Base-by-base conservation (phyloP, 2,329 filamentous ascomycete genomes). In the Microsporum ferrugineum region DNA sequence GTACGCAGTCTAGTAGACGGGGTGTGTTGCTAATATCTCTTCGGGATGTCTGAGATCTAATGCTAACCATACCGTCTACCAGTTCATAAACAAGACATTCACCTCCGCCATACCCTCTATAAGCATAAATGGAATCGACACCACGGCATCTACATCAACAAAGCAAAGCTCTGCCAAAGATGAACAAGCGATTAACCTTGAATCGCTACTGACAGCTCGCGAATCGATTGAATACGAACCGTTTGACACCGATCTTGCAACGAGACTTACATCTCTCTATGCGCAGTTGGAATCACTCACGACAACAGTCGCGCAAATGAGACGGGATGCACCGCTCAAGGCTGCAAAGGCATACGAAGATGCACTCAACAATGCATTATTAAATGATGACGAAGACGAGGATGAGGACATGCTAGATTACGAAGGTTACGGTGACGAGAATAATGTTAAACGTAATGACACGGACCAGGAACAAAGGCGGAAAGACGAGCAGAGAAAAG, bases 381-480 rank as follows among this genome's bases (percentile, higher is more conserved):
- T 69, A 34, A 69, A 69, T 53, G 71, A 71, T 27, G 60, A 88
- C 80, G 63, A 85, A 88, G 75, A 85, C 87, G 5, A 87, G 84
- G 76, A 82, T 75, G 68, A 14, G 1, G 36, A 57, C 8, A 57
- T 43, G 33, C 14, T 33, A 31, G 23, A 55, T 14, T 39, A 59
- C n/a, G 43, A 59, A 31, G 45, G 27, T 38, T 33, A 27, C 14
- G 57, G 49, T 14, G 57, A 34, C 1, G 45, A 23, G 17, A 23
- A 23, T 23, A 23, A 47, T 36, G 29, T 33, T 23, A 33, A 57
- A 27, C 29, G 39, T 23, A 12, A 57, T 36, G 14, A 31, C 33
- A 10, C 17, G 64, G 36, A 60, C 33, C 12, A 60, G 17, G 2
- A 41, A 3, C 47, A 41, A 41, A 23, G 58, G 57, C 61, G 5